Conservation (phyloP, 306 rosid species). For the Rosa chinensis region DNA sequence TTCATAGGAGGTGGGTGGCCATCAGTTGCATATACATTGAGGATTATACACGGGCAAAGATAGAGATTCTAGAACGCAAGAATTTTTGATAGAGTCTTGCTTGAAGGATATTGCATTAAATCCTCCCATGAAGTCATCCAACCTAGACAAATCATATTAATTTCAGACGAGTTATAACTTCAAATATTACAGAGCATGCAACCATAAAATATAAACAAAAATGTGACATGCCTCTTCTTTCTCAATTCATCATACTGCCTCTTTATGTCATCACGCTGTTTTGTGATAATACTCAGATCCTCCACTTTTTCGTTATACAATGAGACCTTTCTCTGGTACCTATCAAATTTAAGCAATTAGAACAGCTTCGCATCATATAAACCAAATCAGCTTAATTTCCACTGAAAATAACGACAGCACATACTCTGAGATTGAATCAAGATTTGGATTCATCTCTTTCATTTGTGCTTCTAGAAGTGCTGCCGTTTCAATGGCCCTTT, state of each 20-base stretch:
- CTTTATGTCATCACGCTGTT: conserved; percentile 76
- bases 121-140: conserved; percentile 96
- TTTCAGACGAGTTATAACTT: conserved; percentile 10
- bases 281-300: conserved; percentile 72
- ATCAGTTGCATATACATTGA: too few relatives aligned
- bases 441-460: conserved; percentile 95
- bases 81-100: too few relatives aligned
- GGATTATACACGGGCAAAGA: too few relatives aligned
- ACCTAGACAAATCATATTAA: conserved; percentile 36
- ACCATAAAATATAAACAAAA: not conserved
- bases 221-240: conserved; percentile 63
- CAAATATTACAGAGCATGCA: not conserved
- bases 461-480: conserved; percentile 72
- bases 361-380: conserved; percentile 24
- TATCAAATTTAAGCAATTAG: conserved; percentile 27
- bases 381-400: conserved; percentile 4
- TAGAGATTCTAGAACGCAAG: too few relatives aligned
- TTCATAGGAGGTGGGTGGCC: too few relatives aligned
- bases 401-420: conserved; percentile 13
- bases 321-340: conserved; percentile 68
- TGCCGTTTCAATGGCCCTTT: conserved; percentile 69
- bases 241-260: conserved; percentile 83
- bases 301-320: conserved; percentile 77
- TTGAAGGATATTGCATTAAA: conserved; percentile 86
- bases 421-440: conserved; percentile 91